Percentiles rank a stretch among this genome's conserved stretches.
Evolutionary conservation across 148 eudicot species (phyloP).

Genomic region (Vaccinium darrowii): DNA sequence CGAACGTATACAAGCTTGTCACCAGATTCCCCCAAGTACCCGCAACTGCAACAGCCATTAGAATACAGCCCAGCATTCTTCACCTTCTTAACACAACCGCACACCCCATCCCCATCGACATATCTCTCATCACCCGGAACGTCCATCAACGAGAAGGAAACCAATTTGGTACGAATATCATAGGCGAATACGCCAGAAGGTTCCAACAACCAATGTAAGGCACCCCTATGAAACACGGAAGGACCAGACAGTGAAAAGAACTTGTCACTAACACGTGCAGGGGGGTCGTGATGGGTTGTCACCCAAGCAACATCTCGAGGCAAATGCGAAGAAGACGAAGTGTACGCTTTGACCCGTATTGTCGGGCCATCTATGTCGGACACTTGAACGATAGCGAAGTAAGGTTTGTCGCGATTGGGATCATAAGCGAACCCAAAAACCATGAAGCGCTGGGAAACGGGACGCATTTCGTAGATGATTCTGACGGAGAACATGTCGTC

Average conservation of each 20-base stretch:
- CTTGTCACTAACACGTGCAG: background rate
- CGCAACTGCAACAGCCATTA: background rate
- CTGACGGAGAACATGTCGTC: background rate
- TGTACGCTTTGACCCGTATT: background rate
- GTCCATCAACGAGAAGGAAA: background rate
- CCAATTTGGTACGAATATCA: background rate
- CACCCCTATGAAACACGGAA: background rate
- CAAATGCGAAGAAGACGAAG: background rate
- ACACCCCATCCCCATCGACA: background rate
- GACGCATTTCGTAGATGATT: background rate
- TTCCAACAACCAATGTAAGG: background rate
- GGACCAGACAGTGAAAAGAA: background rate
- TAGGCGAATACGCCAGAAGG: background rate
- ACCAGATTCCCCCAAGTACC: background rate
- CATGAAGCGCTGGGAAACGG: background rate
- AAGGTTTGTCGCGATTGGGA: background rate
- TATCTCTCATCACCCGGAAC: background rate
- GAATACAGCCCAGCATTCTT: background rate
- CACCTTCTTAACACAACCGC: background rate
- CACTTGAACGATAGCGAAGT: background rate
- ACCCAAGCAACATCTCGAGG: background rate
- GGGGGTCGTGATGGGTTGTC: background rate
- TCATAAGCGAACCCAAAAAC: background rate
- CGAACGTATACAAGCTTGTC: background rate
- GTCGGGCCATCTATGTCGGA: background rate